phyloP scores from a whole-genome alignment of 2,329 filamentous ascomycete species.

The Akanthomyces uredinophilus region DNA sequence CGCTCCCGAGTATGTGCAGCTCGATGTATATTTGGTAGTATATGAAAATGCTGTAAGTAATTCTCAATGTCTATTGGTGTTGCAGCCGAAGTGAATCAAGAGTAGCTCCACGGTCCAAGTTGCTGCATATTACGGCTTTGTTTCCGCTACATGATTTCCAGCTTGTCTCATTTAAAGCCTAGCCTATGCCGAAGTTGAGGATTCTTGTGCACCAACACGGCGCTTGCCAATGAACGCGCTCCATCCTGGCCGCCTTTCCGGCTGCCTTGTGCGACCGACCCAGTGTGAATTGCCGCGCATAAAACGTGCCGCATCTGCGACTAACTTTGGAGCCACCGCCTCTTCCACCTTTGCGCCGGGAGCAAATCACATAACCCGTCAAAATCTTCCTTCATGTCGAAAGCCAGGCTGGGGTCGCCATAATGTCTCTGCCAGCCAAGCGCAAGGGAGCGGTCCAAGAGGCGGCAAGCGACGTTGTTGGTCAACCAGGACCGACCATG shows the following conservation, averaged over 20 bases:
- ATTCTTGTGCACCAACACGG: not conserved
- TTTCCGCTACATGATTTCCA: not conserved
- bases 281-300: not conserved
- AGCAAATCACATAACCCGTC: too few relatives aligned
- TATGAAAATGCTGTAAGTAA: not conserved
- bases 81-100: not conserved
- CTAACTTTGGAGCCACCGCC: not conserved
- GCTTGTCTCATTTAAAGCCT: too few relatives aligned
- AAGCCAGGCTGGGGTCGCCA: too few relatives aligned
- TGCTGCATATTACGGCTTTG: too few relatives aligned
- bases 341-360: not conserved
- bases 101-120: not conserved
- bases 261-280: constrained; percentile 1
- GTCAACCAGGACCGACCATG: not conserved
- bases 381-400: too few relatives aligned
- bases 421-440: not conserved
- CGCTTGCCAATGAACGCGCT: not conserved
- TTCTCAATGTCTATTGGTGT: not conserved
- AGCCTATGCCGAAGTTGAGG: too few relatives aligned
- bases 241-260: not conserved
- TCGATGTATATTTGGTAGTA: too few relatives aligned
- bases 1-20: too few relatives aligned
- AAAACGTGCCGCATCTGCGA: not conserved
- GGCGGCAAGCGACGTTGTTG: not conserved
- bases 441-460: not conserved